Evolutionary conservation across 495 filamentous ascomycete species (phyloP).

Genomic region (Elaphomyces granulatus): DNA sequence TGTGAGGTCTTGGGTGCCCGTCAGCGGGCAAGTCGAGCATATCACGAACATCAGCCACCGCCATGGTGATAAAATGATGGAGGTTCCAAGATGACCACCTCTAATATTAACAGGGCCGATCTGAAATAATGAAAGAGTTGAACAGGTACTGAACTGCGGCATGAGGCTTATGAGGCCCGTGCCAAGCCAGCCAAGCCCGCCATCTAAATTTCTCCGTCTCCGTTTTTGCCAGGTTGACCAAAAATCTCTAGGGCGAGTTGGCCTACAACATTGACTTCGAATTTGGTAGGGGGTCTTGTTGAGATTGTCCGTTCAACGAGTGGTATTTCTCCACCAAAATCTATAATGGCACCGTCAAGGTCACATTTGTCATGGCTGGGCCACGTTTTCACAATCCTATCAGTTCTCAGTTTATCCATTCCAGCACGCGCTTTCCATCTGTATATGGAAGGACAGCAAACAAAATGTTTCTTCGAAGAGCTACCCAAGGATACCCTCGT

Average conservation of each 20-base stretch:
- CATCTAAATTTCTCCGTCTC: no score
- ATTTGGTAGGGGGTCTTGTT: background rate
- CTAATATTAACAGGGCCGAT: background rate
- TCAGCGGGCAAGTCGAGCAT: slow-evolving; percentile 68
- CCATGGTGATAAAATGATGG: slow-evolving; percentile 34
- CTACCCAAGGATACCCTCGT: slow-evolving; percentile 95
- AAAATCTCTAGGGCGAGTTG: no score
- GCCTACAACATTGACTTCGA: background rate
- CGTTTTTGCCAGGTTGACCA: background rate
- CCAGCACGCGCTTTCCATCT: slow-evolving; percentile 82
- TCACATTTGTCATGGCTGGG: slow-evolving; percentile 29
- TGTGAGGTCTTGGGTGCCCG: slow-evolving; percentile 47
- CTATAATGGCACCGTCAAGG: slow-evolving; percentile 21
- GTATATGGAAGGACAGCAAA: slow-evolving; percentile 68
- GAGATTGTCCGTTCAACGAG: background rate
- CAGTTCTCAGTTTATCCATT: slow-evolving; percentile 25
- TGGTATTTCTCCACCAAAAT: background rate
- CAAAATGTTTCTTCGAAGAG: slow-evolving; percentile 90
- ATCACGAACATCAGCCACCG: slow-evolving; percentile 75
- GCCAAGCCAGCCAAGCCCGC: no score
- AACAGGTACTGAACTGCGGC: no score
- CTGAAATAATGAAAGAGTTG: background rate
- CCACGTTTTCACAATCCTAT: slow-evolving; percentile 24
- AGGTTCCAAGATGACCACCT: background rate
- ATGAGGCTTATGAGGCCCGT: no score